Percentiles rank a stretch among this genome's conserved stretches.
phyloP scores from a whole-genome alignment of 306 rosid species.

The Styphnolobium japonicum region DNA sequence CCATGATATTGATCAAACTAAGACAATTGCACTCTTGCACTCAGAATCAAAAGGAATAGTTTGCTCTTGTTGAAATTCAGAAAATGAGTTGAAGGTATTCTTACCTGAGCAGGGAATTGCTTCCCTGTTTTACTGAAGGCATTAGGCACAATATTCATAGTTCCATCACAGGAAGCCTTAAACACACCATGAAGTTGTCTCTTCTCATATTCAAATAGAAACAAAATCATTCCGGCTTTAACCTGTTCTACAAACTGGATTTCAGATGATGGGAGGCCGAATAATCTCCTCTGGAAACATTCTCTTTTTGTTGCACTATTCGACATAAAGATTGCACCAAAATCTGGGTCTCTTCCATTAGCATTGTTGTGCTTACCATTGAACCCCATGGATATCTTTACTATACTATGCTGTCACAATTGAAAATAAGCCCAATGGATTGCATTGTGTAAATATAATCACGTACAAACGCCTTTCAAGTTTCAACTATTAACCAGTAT shows the following conservation, averaged over 20 bases:
- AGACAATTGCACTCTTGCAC: not conserved
- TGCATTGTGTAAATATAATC: conserved; percentile 17
- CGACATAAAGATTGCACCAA: conserved; percentile 48
- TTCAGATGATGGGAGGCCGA: conserved; percentile 33
- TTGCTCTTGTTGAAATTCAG: not conserved
- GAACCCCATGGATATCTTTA: conserved; percentile 36
- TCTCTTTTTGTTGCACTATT: conserved; percentile 29
- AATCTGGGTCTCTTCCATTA: conserved; percentile 39
- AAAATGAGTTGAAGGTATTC: not conserved
- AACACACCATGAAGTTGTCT: conserved; percentile 64
- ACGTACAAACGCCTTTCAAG: not conserved
- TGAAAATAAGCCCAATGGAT: conserved; percentile 12
- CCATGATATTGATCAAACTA: not conserved
- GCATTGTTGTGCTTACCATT: conserved; percentile 27
- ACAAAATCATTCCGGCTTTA: conserved; percentile 53
- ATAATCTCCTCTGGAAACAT: conserved; percentile 30
- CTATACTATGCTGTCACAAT: conserved; percentile 25
- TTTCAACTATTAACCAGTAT: conserved; percentile 12
- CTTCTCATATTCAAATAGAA: conserved; percentile 57
- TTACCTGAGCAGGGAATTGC: conserved; percentile 69
- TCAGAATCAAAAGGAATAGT: conserved; percentile 12
- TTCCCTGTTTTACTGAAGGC: conserved; percentile 42
- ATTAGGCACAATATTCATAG: conserved; percentile 37
- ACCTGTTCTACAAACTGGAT: conserved; percentile 49
- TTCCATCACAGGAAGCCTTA: conserved; percentile 50